These are phyloP conservation scores for Lentinula sp. DNA, from an alignment of 768 basidiomycete genomes.

Conservation along the genomic window DNA sequence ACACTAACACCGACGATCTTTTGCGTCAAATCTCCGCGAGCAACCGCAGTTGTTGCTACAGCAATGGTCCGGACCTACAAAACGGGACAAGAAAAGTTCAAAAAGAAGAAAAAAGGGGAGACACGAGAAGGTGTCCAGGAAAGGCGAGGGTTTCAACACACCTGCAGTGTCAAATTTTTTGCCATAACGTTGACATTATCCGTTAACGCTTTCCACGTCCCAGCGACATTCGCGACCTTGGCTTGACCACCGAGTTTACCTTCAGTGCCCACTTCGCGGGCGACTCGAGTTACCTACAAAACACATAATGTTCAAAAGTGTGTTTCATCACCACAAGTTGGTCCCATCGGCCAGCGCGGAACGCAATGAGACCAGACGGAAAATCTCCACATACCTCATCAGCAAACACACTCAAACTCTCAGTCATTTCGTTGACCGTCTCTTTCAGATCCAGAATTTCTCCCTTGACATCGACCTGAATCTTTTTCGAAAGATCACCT, in stretches of 20 bases:
- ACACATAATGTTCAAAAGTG: not conserved
- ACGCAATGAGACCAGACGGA: not conserved
- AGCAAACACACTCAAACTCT: slow-evolving; percentile 77
- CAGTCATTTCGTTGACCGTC: slow-evolving; percentile 96
- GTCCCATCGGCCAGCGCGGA: not conserved
- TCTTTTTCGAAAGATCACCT: slow-evolving; percentile 91
- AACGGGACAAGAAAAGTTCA: not conserved
- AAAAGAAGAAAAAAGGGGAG: not conserved
- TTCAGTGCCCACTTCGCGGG: slow-evolving; percentile 95
- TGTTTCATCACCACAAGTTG: not conserved
- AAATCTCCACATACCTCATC: slow-evolving; percentile 50
- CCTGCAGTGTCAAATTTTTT: slow-evolving; percentile 88
- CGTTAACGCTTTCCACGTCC: slow-evolving; percentile 96
- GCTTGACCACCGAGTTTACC: slow-evolving; percentile 94
- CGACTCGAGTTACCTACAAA: slow-evolving; percentile 62
- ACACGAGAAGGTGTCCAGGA: slow-evolving; percentile 44
- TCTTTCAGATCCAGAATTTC: slow-evolving; percentile 89
- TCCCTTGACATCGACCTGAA: slow-evolving; percentile 79
- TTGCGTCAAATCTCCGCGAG: slow-evolving; percentile 86
- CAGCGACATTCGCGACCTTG: slow-evolving; percentile 87
- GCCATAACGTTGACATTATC: slow-evolving; percentile 98
- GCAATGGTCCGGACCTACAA: slow-evolving; percentile 10
- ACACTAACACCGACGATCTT: slow-evolving; percentile 92
- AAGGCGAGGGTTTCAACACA: slow-evolving; percentile 18
- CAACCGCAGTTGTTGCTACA: slow-evolving; percentile 70